phyloP scores from a whole-genome alignment of 2,329 filamentous ascomycete genomes.

The Volutella citrinella region DNA sequence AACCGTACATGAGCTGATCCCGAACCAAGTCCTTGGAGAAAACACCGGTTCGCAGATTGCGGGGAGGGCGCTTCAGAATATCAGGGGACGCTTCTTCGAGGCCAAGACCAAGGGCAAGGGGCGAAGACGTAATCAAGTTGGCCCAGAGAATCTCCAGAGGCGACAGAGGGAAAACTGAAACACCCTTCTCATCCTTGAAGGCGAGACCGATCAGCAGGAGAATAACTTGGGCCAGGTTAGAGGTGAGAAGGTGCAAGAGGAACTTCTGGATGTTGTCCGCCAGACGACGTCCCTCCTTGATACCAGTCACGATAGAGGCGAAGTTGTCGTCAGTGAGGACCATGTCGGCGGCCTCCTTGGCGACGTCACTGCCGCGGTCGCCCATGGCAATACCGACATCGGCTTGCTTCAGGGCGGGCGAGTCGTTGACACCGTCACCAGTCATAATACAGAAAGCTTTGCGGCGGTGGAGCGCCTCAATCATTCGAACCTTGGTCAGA shows the following conservation, averaged over 20 bases:
- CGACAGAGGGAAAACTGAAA: constrained; percentile 68
- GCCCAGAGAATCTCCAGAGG: constrained; percentile 75
- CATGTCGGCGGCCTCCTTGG: constrained; percentile 82
- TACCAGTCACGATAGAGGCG: constrained; percentile 71
- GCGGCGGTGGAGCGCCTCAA: constrained; percentile 68
- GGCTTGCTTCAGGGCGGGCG: constrained; percentile 67
- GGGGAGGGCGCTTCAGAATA: constrained; percentile 64
- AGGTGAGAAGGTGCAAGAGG: constrained; percentile 63
- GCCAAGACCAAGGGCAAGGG: constrained; percentile 69
- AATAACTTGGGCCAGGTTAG: constrained; percentile 68
- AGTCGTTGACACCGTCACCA: constrained; percentile 73
- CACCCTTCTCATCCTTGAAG: constrained; percentile 58
- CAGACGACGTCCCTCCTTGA: constrained; percentile 66
- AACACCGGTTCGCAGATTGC: constrained; percentile 56
- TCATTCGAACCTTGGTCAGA: constrained; percentile 71
- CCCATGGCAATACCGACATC: constrained; percentile 78
- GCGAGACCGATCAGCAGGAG: constrained; percentile 66
- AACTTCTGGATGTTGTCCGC: constrained; percentile 76
- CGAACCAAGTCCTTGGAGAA: constrained; percentile 63
- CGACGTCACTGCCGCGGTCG: constrained; percentile 66
- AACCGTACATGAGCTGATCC: constrained; percentile 65
- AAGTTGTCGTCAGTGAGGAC: constrained; percentile 88
- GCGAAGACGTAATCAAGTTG: constrained; percentile 70
- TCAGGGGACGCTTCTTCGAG: constrained; percentile 68
- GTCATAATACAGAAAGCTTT: constrained; percentile 71